Conservation (phyloP, 1,284 basidiomycete species). For the Ganoderma boninense region DNA sequence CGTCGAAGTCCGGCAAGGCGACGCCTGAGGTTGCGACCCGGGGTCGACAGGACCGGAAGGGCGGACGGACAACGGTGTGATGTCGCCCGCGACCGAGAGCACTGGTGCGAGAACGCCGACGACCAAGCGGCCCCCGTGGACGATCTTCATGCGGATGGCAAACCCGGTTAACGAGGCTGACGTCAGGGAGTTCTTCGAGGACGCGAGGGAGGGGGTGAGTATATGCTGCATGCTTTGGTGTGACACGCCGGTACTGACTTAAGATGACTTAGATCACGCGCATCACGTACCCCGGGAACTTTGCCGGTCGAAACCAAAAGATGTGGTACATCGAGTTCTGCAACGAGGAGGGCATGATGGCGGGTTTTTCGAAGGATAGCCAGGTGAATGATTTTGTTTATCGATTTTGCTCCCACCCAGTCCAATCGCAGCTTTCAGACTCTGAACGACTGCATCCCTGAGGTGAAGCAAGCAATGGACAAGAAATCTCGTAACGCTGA, state of each 20-base stretch:
- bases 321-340: conserved; percentile 89
- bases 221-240: conserved; percentile 13
- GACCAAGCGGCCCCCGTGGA: conserved; percentile 75
- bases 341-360: conserved; percentile 84
- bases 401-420: background rate
- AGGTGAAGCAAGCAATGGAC: conserved; percentile 75
- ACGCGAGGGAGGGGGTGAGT: conserved; percentile 69
- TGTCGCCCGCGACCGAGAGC: conserved; percentile 63
- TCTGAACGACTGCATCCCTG: conserved; percentile 68
- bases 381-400: conserved; percentile 56
- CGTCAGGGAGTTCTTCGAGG: conserved; percentile 79
- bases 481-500: conserved; percentile 59
- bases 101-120: conserved; percentile 74
- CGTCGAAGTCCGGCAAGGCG: conserved; percentile 50
- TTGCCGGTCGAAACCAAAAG: conserved; percentile 57
- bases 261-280: conserved; percentile 65
- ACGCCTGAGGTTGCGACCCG: conserved; percentile 45
- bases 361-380: conserved; percentile 74
- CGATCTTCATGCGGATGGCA: conserved; percentile 82
- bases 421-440: conserved; percentile 52
- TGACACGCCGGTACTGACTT: background rate
- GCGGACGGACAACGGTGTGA: conserved; percentile 53
- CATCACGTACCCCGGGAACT: conserved; percentile 69
- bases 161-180: conserved; percentile 70
- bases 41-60: conserved; percentile 36